Evolutionary conservation across 2,329 filamentous ascomycete species (phyloP), one percentile per base, ranked within the genome.

Genomic region (Cercospora zeina): DNA sequence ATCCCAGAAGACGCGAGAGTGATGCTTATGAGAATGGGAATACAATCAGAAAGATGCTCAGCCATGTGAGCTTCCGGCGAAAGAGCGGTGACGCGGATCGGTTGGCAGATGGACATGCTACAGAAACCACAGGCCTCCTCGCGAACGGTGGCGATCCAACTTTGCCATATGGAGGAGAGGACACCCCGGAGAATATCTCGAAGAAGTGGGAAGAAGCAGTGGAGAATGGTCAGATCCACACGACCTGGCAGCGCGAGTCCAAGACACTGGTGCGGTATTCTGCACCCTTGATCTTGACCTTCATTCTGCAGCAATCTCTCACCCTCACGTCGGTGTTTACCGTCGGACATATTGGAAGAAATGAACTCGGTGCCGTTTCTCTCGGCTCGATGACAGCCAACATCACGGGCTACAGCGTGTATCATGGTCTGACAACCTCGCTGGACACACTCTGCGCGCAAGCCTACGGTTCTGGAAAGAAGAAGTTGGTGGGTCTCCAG

Each of bases 401-500:
- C 50, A 81, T 81, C 30, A 81, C 79, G 2, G 79, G 79, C 1
- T 81, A 80, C 62, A 75, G 78, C 1, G 76, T 80, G 13, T 81
- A 79, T 56, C 78, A 80, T 68, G 79, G 92, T n/a, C 82, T 97
- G 13, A 89, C 92, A 0, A 97, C 93, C 4, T 91, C 89, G 66
- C 81, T 97, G 37, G 93, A 97, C 76, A 97, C 93, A 0, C 85
- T 97, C 2, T 97, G 93, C 75, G 86, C 93, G 0, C 93, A 97
- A 76, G 93, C 95, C 0, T 97, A 96, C 73, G 93, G 95, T 2
- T 96, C 90, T 0, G 93, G 93, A 0, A 89, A 89, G 74, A 96
- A 89, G 73, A 89, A 93, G 68, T 84, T 97, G 4, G 93, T 97
- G 62, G 93, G 90, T 1, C 75, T 95, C 59, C 90, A 95, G 70